Base-by-base conservation (phyloP, 306 rosid species). In the Sicyos baderoa region DNA sequence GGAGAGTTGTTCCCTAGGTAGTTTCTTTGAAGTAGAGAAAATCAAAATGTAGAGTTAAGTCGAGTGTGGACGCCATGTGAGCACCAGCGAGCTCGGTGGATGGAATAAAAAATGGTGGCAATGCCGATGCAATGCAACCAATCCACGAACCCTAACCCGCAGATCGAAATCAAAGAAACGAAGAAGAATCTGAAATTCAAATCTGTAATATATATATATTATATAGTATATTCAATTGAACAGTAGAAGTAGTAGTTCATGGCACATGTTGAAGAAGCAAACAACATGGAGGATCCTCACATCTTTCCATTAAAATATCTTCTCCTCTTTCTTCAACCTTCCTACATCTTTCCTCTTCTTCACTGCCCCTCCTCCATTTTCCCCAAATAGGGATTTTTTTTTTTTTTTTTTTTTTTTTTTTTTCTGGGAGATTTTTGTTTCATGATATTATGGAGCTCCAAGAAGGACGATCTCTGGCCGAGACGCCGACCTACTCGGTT, bases 401-500 rank as follows among this genome's bases (percentile, higher is more conserved):
- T n/a, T 18, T 64, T 27, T 17, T 4, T 57, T 18, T 64, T 25
- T 17, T 1, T 57, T 40, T 4, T 11, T 7, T 40, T 63, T 63
- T 42, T 29, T 1, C 52, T 25, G 1, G 4, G 0, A 63, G 16
- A 1, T 0, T 63, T 58, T 47, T 63, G 29, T 56, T 61, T 71
- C 50, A 62, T 1, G 29, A 25, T 25, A 77, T 74, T 58, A 78
- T 70, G 90, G 79, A 73, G 72, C 29, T 85, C 45, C 82, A 80
- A 52, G 61, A 53, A 65, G 86, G 81, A 67, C 82, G 91, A 76
- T 93, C 97, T 52, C 82, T 93, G 78, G 88, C 96, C 56, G 97
- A 88, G 82, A 93, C 98, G 12, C 98, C 97, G n/a, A 89, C 96
- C 7, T 93, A 88, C 71, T 86, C 95, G 21, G 98, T 93, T 81